phyloP scores from a whole-genome alignment of 2,329 filamentous ascomycete genomes.

The Stemphylium beticola region DNA sequence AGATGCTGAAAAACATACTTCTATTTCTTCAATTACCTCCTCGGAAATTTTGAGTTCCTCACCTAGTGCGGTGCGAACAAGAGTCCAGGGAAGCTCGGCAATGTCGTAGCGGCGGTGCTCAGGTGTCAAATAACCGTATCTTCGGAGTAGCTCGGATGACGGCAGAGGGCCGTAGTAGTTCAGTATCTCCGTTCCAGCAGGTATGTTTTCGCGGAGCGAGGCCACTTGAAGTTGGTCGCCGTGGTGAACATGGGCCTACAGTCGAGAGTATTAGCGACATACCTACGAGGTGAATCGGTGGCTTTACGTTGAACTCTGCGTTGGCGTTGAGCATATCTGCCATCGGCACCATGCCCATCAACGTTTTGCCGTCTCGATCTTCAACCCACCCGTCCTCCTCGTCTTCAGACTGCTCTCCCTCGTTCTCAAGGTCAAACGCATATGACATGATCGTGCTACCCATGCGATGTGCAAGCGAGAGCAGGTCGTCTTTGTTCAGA shows the following conservation, averaged over 20 bases:
- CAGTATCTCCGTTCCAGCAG: slow-evolving; percentile 25
- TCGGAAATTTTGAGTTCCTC: slow-evolving; percentile 9
- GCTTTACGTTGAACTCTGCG: slow-evolving; percentile 30
- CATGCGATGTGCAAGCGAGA: slow-evolving; percentile 29
- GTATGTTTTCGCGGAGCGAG: not conserved
- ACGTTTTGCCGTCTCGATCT: slow-evolving; percentile 28
- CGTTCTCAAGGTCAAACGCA: slow-evolving; percentile 30
- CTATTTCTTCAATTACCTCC: slow-evolving; percentile 4
- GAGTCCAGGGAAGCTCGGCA: slow-evolving; percentile 22
- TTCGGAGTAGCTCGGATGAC: slow-evolving; percentile 28
- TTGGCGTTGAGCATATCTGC: slow-evolving; percentile 33
- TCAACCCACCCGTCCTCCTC: slow-evolving; percentile 34
- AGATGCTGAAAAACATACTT: slow-evolving; percentile 4
- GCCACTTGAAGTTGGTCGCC: slow-evolving; percentile 18
- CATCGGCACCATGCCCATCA: slow-evolving; percentile 36
- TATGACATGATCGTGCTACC: slow-evolving; percentile 35
- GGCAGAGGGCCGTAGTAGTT: slow-evolving; percentile 35
- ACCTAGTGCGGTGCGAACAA: slow-evolving; percentile 15
- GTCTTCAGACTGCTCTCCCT: slow-evolving; percentile 22
- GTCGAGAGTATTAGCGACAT: not conserved
- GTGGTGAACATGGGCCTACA: slow-evolving; percentile 32
- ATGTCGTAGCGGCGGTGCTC: slow-evolving; percentile 30
- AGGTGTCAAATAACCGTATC: slow-evolving; percentile 31
- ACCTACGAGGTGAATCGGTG: not conserved
- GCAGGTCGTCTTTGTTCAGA: slow-evolving; percentile 17